A percentile compares a stretch with the other conserved stretches of the same genome.
These are phyloP conservation scores for Aurifilum marmelostoma DNA, from an alignment of 2,329 filamentous ascomycete genomes.

Conservation along the genomic window DNA sequence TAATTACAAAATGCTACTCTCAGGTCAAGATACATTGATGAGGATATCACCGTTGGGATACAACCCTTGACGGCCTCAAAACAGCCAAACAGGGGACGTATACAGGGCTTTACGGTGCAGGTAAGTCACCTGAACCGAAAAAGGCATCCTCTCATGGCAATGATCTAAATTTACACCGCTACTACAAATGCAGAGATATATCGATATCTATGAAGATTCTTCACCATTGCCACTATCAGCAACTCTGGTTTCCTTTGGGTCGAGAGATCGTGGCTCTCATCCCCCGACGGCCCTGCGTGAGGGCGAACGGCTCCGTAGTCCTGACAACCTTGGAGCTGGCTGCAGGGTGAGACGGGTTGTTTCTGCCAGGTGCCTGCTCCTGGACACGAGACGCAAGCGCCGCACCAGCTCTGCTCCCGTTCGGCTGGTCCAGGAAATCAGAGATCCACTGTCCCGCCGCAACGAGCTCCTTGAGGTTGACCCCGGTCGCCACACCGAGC, in stretches of 20 bases:
- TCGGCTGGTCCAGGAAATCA: background rate
- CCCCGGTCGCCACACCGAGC: background rate
- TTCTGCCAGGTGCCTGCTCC: background rate
- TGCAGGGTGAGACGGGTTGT: background rate
- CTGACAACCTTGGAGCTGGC: background rate
- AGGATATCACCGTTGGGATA: background rate
- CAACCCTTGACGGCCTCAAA: background rate
- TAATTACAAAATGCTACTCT: too few species aligned
- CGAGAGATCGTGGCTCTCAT: background rate
- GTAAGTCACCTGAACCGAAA: background rate
- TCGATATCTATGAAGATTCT: background rate
- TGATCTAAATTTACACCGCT: background rate
- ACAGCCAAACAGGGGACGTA: background rate
- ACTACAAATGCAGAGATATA: background rate
- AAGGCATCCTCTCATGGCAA: background rate
- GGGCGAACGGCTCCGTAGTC: background rate
- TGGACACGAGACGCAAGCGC: background rate
- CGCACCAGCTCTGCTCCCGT: slow-evolving; percentile 7
- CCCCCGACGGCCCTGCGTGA: background rate
- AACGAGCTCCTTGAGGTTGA: slow-evolving; percentile 5
- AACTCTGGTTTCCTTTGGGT: background rate
- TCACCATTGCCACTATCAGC: background rate
- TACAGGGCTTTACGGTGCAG: background rate
- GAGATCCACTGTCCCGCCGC: background rate
- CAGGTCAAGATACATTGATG: too few species aligned